phyloP scores from a whole-genome alignment of 345 rosid species.

The Physaria fendleri region DNA sequence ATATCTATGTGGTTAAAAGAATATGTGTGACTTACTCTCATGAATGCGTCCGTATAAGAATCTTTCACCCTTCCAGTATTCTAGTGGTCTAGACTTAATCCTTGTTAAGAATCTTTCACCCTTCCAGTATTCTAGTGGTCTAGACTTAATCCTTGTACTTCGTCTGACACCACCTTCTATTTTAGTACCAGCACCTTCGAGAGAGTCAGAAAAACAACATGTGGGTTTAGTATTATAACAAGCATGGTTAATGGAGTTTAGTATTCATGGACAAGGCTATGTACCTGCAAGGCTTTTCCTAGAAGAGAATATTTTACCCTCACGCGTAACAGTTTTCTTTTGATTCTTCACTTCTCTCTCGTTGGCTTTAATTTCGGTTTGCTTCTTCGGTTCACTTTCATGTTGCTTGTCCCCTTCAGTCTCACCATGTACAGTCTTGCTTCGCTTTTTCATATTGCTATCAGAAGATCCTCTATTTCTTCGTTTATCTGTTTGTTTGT shows the following conservation, averaged over 20 bases:
- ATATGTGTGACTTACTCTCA: conserved; percentile 52
- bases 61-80: conserved; percentile 94
- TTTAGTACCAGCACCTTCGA: conserved; percentile 57
- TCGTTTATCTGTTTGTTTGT: conserved; percentile 20
- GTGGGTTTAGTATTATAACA: conserved; percentile 2
- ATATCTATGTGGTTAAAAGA: no score
- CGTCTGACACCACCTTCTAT: conserved; percentile 56
- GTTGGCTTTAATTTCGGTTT: neutral
- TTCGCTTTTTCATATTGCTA: conserved; percentile 20
- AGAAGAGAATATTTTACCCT: conserved; percentile 30
- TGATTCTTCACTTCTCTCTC: conserved; percentile 25
- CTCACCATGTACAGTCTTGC: conserved; percentile 16
- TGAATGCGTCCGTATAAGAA: conserved; percentile 85
- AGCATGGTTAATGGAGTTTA: neutral
- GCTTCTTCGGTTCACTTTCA: conserved; percentile 26
- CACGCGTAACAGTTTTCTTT: conserved; percentile 31
- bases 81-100: conserved; percentile 81
- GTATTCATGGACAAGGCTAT: conserved; percentile 17
- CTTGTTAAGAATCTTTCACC: no score
- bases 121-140: no score
- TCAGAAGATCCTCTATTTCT: conserved; percentile 5
- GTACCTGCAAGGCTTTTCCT: conserved; percentile 93
- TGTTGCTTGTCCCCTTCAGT: neutral
- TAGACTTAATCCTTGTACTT: no score
- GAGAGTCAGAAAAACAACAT: neutral